These are phyloP conservation scores for Clitoria ternatea DNA, from an alignment of 306 rosid genomes.

Conservation along the genomic window DNA sequence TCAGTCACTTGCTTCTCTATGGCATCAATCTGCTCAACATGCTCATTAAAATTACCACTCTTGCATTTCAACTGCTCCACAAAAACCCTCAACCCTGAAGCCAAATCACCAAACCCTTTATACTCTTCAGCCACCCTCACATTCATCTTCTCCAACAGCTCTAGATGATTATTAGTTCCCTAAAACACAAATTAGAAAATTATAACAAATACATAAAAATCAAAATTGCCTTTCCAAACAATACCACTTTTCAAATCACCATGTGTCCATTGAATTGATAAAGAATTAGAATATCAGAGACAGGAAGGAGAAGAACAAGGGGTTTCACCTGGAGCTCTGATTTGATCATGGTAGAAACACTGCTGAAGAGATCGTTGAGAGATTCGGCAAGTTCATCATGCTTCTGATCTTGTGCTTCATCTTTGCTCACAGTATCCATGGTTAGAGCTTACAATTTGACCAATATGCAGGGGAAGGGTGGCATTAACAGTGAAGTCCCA, in stretches of 20 bases:
- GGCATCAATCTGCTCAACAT: slow-evolving; percentile 64
- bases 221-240: background rate
- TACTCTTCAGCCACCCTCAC: slow-evolving; percentile 74
- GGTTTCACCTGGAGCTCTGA: slow-evolving; percentile 74
- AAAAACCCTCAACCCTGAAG: slow-evolving; percentile 81
- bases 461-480: background rate
- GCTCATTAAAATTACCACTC: slow-evolving; percentile 67
- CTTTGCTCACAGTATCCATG: slow-evolving; percentile 37
- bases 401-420: slow-evolving; percentile 22
- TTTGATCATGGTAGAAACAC: slow-evolving; percentile 76
- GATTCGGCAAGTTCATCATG: slow-evolving; percentile 59
- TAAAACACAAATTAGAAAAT: slow-evolving; percentile 15
- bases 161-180: slow-evolving; percentile 81
- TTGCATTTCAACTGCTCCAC: slow-evolving; percentile 84
- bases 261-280: background rate
- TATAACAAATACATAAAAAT: slow-evolving; percentile 4
- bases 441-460: background rate
- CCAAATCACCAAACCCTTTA: slow-evolving; percentile 73
- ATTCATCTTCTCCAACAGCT: slow-evolving; percentile 89
- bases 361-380: slow-evolving; percentile 59
- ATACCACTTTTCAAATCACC: background rate
- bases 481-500: background rate
- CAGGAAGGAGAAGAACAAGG: background rate
- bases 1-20: slow-evolving; percentile 84
- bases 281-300: background rate